Conservation (phyloP, 805 yeast genomes). For the Candida sphagnicola region DNA sequence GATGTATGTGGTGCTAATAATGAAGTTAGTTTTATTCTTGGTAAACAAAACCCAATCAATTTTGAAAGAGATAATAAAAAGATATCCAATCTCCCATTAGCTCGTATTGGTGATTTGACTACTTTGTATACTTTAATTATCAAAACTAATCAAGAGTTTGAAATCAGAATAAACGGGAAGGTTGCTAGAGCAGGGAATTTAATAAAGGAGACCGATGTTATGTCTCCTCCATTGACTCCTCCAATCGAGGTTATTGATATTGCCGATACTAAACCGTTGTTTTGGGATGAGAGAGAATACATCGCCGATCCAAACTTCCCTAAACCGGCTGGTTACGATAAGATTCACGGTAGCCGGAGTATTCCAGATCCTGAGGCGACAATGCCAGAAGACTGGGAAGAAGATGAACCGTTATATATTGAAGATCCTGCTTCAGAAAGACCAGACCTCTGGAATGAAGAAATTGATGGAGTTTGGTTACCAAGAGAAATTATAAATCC, state of each 20-base stretch:
- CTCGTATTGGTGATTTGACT: conserved; percentile 52
- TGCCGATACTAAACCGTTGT: conserved; percentile 61
- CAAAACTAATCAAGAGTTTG: conserved; percentile 61
- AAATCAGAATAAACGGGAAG: conserved; percentile 80
- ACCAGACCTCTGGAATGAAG: conserved; percentile 87
- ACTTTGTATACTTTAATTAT: conserved; percentile 76
- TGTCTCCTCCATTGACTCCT: conserved; percentile 66
- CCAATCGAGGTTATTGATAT: conserved; percentile 58
- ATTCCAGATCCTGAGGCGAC: conserved; percentile 64
- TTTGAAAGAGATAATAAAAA: conserved; percentile 67
- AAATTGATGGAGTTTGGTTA: conserved; percentile 82
- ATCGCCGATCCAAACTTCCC: conserved; percentile 68
- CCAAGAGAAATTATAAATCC: conserved; percentile 75
- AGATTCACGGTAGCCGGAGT: conserved; percentile 49
- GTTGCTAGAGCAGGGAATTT: conserved; percentile 68
- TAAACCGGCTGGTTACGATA: conserved; percentile 88
- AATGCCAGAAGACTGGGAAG: conserved; percentile 82
- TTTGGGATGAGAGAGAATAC: conserved; percentile 71
- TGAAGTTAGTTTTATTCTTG: conserved; percentile 73
- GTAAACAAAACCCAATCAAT: conserved; percentile 50
- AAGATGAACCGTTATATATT: conserved; percentile 51
- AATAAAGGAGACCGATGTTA: conserved; percentile 43
- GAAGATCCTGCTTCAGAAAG: conserved; percentile 62
- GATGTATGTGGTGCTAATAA: conserved; percentile 83
- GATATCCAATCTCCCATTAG: conserved; percentile 62